Evolutionary conservation across 805 yeast species (phyloP), one percentile per base, ranked within the genome.

Genomic region (Pichia insulana): DNA sequence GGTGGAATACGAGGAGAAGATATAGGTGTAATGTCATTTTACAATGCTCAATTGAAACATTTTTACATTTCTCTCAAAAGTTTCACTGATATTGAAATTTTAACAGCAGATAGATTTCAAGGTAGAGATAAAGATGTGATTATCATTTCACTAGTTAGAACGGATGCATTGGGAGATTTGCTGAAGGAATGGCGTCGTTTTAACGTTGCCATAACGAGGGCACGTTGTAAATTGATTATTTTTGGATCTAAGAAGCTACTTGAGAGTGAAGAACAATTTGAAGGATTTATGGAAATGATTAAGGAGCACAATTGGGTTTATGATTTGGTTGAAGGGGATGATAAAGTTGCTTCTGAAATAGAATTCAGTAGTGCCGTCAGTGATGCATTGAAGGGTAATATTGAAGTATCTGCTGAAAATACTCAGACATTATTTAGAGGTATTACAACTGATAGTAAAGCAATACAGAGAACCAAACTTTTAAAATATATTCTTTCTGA

Each of bases 71-170:
- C 58, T 52, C 45, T 33, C 57, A 48, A 13, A 52, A 62, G 19
- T 57, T 40, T 28, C 26, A 37, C 64, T 8, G 73, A 67, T 1
- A 62, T 92, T 26, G 97, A 92, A 51, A 71, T 85, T 27, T 66
- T 90, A 43, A 92, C 99, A 0, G 97, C 97, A 0, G 99, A 92
- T 61, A 86, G 83, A 55, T 90, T 83, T 54, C 98, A 92, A 63
- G 99, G 98, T 0, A 71, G 97, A 43, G 99, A 92, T 61, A 92
- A 90, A 54, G 90, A 86, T 27, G 84, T 96, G 55, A 76, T 92
- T 13, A 78, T 92, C 7, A 84, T 92, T 2, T 90, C 97, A 0
- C 65, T 92, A 51, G 98, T 92, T 3, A 68, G 96, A 38, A 81
- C 95, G 4, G 88, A 89, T 57, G 68, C 67, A 1, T 79, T 84